These are phyloP conservation scores for Xerocomellus dryophilus DNA, from an alignment of 768 basidiomycete genomes.

Conservation along the genomic window DNA sequence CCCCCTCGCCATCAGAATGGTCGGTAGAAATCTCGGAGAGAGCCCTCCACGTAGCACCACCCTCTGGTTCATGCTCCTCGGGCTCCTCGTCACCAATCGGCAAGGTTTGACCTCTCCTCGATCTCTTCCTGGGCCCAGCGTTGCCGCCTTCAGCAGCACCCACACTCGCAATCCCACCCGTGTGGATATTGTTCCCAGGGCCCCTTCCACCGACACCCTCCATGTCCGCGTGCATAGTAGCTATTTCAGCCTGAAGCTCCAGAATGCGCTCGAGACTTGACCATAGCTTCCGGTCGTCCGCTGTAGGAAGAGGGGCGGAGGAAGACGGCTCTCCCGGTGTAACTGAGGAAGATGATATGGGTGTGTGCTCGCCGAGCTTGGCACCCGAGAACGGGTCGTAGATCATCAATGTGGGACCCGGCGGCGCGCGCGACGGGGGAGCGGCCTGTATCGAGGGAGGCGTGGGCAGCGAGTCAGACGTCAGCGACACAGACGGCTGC, in stretches of 20 bases:
- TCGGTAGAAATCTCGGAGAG: slow-evolving; percentile 26
- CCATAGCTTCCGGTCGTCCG: slow-evolving; percentile 58
- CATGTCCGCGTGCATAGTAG: slow-evolving; percentile 72
- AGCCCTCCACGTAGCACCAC: slow-evolving; percentile 9
- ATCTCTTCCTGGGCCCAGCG: slow-evolving; percentile 18
- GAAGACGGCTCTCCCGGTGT: slow-evolving; percentile 5
- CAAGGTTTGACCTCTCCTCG: slow-evolving; percentile 35
- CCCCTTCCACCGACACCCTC: slow-evolving; percentile 46
- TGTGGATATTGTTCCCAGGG: slow-evolving; percentile 1
- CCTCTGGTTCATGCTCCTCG: slow-evolving; percentile 16
- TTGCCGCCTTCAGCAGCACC: slow-evolving; percentile 15
- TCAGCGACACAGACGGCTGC: slow-evolving; percentile 14
- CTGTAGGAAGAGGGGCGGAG: slow-evolving; percentile 4
- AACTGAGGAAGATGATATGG: slow-evolving; percentile 5
- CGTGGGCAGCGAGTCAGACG: slow-evolving; percentile 15
- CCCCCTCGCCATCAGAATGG: slow-evolving; percentile 35
- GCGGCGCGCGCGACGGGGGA: neutral
- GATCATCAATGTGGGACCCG: slow-evolving; percentile 16
- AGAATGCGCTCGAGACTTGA: slow-evolving; percentile 64
- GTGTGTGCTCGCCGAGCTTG: slow-evolving; percentile 21
- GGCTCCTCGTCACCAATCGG: slow-evolving; percentile 29
- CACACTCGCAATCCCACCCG: neutral
- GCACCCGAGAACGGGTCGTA: slow-evolving; percentile 36
- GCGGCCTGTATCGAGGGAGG: slow-evolving; percentile 6
- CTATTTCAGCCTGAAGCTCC: slow-evolving; percentile 68